These are phyloP conservation scores for Backusella liffmaniae DNA, from an alignment of 192 early-diverging fungal genomes.

Conservation along the genomic window DNA sequence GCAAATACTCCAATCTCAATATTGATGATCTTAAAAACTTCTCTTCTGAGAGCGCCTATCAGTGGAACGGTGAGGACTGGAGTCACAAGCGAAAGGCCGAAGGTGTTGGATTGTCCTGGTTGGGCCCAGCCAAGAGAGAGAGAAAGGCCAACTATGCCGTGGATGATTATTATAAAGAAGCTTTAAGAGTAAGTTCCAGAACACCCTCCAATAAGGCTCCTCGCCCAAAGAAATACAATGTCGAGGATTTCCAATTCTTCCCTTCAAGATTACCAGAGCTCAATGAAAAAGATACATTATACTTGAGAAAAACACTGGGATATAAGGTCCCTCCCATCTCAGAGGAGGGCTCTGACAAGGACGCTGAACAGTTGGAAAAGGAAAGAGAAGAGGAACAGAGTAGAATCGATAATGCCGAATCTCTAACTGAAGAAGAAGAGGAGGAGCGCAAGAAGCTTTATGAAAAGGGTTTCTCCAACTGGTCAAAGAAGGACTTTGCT, in stretches of 20 bases:
- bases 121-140: conserved; percentile 93
- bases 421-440: conserved; percentile 86
- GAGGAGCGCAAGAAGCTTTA: conserved; percentile 70
- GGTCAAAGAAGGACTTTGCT: conserved; percentile 89
- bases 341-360: conserved; percentile 35
- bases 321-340: conserved; percentile 59
- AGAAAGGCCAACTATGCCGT: conserved; percentile 89
- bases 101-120: conserved; percentile 74
- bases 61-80: conserved; percentile 98
- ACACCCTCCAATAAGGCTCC: conserved; percentile 52
- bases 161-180: conserved; percentile 92
- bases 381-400: conserved; percentile 75
- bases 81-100: conserved; percentile 68
- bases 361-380: conserved; percentile 48
- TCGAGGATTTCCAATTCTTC: conserved; percentile 93
- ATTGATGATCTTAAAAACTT: conserved; percentile 95
- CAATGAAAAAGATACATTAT: conserved; percentile 79
- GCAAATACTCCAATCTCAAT: conserved; percentile 87
- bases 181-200: conserved; percentile 67
- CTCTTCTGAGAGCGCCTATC: conserved; percentile 78
- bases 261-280: conserved; percentile 74
- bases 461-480: conserved; percentile 81
- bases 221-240: conserved; percentile 63
- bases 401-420: conserved; percentile 84
- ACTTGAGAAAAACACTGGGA: conserved; percentile 69